Evolutionary conservation across 2,329 filamentous ascomycete species (phyloP), one percentile per base, ranked within the genome.

Genomic region (Dactylellina cionopaga): DNA sequence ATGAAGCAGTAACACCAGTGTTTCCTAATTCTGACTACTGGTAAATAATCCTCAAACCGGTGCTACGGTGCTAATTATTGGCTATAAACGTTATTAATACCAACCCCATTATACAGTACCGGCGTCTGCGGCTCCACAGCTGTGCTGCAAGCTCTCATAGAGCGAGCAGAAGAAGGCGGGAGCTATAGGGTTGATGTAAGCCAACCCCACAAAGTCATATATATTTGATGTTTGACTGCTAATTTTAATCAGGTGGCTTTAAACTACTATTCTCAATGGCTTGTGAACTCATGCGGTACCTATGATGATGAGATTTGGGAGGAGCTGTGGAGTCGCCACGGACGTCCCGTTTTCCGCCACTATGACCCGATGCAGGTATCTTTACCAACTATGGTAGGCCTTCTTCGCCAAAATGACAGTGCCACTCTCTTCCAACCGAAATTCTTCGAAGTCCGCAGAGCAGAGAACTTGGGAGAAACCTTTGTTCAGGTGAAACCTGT

Each of bases 391-490:
- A 81, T 82, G 73, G 55, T 84, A 39, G 78, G 49, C 1, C 37
- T 64, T 19, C 59, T 64, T 46, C 22, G 25, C 79, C 75, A 81
- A 52, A 78, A 84, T 59, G 80, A 80, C 13, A 78, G 74, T 0
- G 70, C 78, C 3, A 78, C 78, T 0, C 71, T 86, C 0, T 83
- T 87, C 63, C 80, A 82, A 3, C 80, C 82, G 0, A 78, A 79
- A 0, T 87, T 85, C 77, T 86, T 87, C 64, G 81, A 84, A 76
- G 75, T 76, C 24, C 76, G 81, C n/a, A 73, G 78, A 10, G 79
- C 79, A 2, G 79, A 79, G 51, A 80, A 80, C 1, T 74, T 84
- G 11, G 81, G 79, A 0, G 79, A 76, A 7, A 77, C 79, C 0
- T 78, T 86, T 17, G 71, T 77, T 2, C 78, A 78, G 15, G 79